These are phyloP conservation scores for Cucurbita pepo DNA, from an alignment of 306 rosid genomes.

Conservation along the genomic window DNA sequence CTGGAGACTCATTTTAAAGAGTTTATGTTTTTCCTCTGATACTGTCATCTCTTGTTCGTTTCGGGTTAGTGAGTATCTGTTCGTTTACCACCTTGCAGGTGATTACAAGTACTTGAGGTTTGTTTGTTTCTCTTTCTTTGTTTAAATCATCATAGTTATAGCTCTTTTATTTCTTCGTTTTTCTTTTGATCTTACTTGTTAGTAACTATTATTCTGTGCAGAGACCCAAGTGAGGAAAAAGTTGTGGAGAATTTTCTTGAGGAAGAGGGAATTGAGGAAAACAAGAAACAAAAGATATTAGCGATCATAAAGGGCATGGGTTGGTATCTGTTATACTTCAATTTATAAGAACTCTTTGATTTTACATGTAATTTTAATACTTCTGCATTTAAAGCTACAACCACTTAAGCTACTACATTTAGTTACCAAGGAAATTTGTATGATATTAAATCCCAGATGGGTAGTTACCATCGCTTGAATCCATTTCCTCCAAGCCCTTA, in stretches of 20 bases:
- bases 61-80: constrained; percentile 5
- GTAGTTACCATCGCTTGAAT: no score
- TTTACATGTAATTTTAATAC: not conserved
- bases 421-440: no score
- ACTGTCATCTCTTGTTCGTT: not conserved
- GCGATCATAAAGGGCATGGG: constrained; percentile 68
- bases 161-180: not conserved
- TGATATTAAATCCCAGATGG: no score
- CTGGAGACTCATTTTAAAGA: not conserved
- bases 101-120: constrained; percentile 84
- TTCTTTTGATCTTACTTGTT: not conserved
- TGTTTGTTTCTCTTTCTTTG: constrained; percentile 7
- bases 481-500: no score
- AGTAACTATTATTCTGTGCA: constrained; percentile 10
- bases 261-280: constrained; percentile 51
- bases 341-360: not conserved
- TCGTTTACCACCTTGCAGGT: constrained; percentile 24
- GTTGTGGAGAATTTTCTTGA: constrained; percentile 55
- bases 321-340: constrained; percentile 14
- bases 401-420: no score
- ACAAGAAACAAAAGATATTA: constrained; percentile 32
- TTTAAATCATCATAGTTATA: not conserved
- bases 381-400: not conserved
- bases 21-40: not conserved
- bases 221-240: constrained; percentile 65